phyloP scores from a whole-genome alignment of 768 basidiomycete genomes.

The Rhodotorula toruloides region DNA sequence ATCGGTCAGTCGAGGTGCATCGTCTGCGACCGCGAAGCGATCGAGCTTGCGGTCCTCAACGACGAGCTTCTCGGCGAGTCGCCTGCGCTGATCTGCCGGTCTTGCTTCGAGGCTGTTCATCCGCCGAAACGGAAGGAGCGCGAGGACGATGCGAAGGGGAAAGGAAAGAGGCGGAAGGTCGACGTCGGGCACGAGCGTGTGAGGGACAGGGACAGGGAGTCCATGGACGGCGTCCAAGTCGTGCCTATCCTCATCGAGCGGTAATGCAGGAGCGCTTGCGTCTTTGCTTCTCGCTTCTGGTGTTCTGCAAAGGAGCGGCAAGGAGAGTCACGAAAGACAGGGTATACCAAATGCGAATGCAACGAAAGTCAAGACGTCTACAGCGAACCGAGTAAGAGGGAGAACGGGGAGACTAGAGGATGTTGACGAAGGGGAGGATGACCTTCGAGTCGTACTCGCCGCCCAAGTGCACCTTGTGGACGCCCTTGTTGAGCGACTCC shows the following conservation, averaged over 20 bases:
- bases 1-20: background rate
- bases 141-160: background rate
- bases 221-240: conserved; percentile 5
- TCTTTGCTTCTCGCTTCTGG: no score
- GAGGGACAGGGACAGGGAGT: background rate
- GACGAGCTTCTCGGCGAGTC: conserved; percentile 18
- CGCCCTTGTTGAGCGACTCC: conserved; percentile 21
- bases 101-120: conserved; percentile 13
- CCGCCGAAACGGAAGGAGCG: background rate
- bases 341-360: no score
- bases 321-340: no score
- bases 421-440: conserved; percentile 27
- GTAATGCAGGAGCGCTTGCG: no score
- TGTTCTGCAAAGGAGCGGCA: no score
- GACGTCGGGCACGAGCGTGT: background rate
- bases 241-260: conserved; percentile 10
- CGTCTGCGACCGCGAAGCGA: conserved; percentile 19
- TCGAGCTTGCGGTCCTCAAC: background rate
- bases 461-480: conserved; percentile 29
- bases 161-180: background rate
- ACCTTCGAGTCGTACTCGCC: conserved; percentile 18
- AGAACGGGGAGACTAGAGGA: no score
- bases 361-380: no score
- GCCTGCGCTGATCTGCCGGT: conserved; percentile 2
- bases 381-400: no score